phyloP scores from a whole-genome alignment of 768 basidiomycete genomes.

The Saitozyma sp. region DNA sequence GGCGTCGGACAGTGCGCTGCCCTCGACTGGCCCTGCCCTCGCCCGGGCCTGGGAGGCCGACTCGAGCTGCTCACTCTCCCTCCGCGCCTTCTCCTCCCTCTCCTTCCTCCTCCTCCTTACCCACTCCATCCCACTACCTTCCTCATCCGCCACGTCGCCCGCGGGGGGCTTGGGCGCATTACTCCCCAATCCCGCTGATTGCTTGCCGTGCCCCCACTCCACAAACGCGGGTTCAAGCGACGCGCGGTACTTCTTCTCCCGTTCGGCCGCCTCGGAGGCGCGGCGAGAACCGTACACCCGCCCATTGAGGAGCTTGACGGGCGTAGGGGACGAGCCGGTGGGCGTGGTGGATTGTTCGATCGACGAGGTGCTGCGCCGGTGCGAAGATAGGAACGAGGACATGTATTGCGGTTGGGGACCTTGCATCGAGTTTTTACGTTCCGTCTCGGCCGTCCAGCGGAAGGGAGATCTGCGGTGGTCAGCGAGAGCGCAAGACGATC shows the following conservation, averaged over 20 bases:
- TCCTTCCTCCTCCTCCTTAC: constrained; percentile 65
- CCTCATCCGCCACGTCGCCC: constrained; percentile 58
- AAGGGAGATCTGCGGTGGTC: constrained; percentile 38
- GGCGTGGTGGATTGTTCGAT: constrained; percentile 34
- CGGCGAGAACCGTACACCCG: constrained; percentile 67
- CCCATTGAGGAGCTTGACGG: constrained; percentile 71
- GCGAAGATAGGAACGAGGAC: constrained; percentile 10
- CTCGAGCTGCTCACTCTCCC: constrained; percentile 53
- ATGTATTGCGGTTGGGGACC: constrained; percentile 12
- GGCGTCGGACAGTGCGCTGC: not conserved
- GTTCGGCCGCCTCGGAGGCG: constrained; percentile 36
- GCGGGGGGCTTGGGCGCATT: not conserved
- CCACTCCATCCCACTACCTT: constrained; percentile 87
- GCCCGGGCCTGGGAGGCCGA: constrained; percentile 52
- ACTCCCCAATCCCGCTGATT: constrained; percentile 73
- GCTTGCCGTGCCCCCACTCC: constrained; percentile 68
- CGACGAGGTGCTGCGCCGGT: constrained; percentile 40
- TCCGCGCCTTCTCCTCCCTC: constrained; percentile 58
- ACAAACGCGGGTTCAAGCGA: constrained; percentile 73
- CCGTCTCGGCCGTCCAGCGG: constrained; percentile 39
- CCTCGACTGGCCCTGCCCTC: constrained; percentile 3
- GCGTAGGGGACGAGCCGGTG: constrained; percentile 22
- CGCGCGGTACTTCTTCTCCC: constrained; percentile 26
- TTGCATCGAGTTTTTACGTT: constrained; percentile 38
- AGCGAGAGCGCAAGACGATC: not conserved